Conservation (phyloP, 1,284 basidiomycete species). For the Malassezia sp. region DNA sequence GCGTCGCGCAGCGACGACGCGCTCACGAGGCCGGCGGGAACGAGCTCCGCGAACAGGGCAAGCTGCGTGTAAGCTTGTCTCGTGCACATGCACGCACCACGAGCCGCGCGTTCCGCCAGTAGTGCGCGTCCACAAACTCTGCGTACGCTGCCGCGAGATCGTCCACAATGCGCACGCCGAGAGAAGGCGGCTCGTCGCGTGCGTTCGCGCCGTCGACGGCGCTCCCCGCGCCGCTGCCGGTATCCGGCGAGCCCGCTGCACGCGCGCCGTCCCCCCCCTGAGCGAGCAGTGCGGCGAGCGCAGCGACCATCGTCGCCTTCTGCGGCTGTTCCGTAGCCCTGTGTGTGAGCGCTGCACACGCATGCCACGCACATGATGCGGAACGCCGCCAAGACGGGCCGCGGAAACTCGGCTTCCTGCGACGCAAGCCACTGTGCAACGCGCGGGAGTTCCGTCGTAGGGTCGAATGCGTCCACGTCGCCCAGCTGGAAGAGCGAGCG, state of each 20-base stretch:
- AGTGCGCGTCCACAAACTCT: conserved; percentile 33
- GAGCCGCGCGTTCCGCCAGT: conserved; percentile 42
- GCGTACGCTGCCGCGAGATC: conserved; percentile 39
- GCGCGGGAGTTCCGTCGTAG: conserved; percentile 27
- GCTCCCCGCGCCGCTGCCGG: too few relatives aligned
- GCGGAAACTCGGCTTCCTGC: conserved; percentile 19
- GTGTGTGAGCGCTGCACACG: conserved; percentile 26
- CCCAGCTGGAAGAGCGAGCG: conserved; percentile 28
- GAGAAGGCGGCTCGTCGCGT: too few relatives aligned
- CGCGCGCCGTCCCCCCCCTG: conserved; percentile 3
- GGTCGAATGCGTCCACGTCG: conserved; percentile 29
- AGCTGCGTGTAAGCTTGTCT: too few relatives aligned
- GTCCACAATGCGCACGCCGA: conserved; percentile 31
- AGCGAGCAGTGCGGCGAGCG: conserved; percentile 36
- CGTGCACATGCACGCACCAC: too few relatives aligned
- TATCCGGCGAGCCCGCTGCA: background rate
- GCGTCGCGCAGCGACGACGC: conserved; percentile 64
- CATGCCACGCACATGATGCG: conserved; percentile 26
- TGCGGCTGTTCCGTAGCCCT: conserved; percentile 38
- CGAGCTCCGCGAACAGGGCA: conserved; percentile 46
- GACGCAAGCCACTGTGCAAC: conserved; percentile 34
- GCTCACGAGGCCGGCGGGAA: conserved; percentile 58
- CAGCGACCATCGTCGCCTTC: conserved; percentile 32
- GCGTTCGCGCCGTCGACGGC: too few relatives aligned
- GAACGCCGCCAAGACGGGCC: conserved; percentile 27